phyloP scores from a whole-genome alignment of 2,329 filamentous ascomycete species.

The Orbilia quercus region DNA sequence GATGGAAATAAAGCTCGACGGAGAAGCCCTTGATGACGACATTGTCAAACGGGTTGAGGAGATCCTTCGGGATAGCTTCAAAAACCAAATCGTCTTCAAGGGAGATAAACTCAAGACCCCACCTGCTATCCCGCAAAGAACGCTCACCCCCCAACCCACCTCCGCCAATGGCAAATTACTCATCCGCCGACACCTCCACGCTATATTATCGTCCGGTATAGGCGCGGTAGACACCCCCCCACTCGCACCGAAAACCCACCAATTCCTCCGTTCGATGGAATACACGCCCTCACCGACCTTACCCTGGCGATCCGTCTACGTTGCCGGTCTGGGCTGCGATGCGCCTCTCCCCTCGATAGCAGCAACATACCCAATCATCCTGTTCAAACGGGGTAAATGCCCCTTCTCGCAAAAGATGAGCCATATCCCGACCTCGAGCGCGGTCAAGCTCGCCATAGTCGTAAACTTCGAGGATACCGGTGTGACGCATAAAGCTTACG shows the following conservation, averaged over 20 bases:
- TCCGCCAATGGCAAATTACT: constrained; percentile 17
- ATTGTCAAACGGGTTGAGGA: constrained; percentile 43
- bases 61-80: constrained; percentile 32
- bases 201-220: constrained; percentile 45
- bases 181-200: constrained; percentile 44
- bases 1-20: constrained; percentile 46
- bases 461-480: constrained; percentile 41
- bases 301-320: constrained; percentile 40
- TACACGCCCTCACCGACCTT: constrained; percentile 42
- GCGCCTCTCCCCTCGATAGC: constrained; percentile 42
- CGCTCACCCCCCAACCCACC: constrained; percentile 25
- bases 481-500: constrained; percentile 20
- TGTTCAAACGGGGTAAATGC: constrained; percentile 50
- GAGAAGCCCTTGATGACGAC: constrained; percentile 32
- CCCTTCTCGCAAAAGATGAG: constrained; percentile 51
- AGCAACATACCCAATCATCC: constrained; percentile 42
- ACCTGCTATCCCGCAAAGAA: constrained; percentile 8
- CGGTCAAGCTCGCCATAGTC: constrained; percentile 50
- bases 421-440: constrained; percentile 44
- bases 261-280: constrained; percentile 29
- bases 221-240: constrained; percentile 37
- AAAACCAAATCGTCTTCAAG: constrained; percentile 2
- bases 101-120: constrained; percentile 2
- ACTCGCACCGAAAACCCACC: constrained; percentile 26
- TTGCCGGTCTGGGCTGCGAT: constrained; percentile 42